These are phyloP conservation scores for Penicillium sp. DNA, from an alignment of 2,329 filamentous ascomycete genomes.

Conservation along the genomic window DNA sequence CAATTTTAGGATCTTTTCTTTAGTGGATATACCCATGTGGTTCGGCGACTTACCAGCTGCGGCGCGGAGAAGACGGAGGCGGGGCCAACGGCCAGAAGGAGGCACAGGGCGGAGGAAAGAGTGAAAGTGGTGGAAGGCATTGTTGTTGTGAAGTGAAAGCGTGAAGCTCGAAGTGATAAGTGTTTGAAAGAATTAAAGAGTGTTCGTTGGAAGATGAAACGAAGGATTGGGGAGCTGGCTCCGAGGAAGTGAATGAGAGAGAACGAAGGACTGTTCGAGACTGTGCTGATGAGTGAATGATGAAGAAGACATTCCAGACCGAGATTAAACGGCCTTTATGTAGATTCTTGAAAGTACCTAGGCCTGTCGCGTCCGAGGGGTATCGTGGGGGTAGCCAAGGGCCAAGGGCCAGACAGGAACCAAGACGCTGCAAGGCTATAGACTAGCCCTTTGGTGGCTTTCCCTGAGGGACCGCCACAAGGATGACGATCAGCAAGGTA, in stretches of 20 bases:
- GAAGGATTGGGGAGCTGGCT: conserved; percentile 14
- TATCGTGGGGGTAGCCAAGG: conserved; percentile 10
- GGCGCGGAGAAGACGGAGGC: conserved; percentile 35
- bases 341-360: conserved; percentile 18
- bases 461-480: conserved; percentile 19
- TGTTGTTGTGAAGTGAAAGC: conserved; percentile 10
- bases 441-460: conserved; percentile 25
- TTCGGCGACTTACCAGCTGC: conserved; percentile 23
- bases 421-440: conserved; percentile 28
- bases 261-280: conserved; percentile 27
- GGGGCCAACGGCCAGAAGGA: conserved; percentile 34
- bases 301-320: conserved; percentile 6
- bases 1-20: conserved; percentile 3
- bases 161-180: conserved; percentile 14
- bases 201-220: conserved; percentile 11
- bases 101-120: conserved; percentile 35
- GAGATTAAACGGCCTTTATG: conserved; percentile 23
- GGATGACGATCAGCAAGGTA: conserved; percentile 27
- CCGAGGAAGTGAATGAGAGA: conserved; percentile 10
- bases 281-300: conserved; percentile 21
- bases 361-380: conserved; percentile 13
- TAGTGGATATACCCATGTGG: conserved; percentile 4
- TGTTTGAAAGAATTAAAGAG: conserved; percentile 7
- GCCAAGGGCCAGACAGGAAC: conserved; percentile 20
- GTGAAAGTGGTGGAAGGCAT: conserved; percentile 32